phyloP scores from a whole-genome alignment of 2,329 filamentous ascomycete genomes.

The Cercospora sp. region DNA sequence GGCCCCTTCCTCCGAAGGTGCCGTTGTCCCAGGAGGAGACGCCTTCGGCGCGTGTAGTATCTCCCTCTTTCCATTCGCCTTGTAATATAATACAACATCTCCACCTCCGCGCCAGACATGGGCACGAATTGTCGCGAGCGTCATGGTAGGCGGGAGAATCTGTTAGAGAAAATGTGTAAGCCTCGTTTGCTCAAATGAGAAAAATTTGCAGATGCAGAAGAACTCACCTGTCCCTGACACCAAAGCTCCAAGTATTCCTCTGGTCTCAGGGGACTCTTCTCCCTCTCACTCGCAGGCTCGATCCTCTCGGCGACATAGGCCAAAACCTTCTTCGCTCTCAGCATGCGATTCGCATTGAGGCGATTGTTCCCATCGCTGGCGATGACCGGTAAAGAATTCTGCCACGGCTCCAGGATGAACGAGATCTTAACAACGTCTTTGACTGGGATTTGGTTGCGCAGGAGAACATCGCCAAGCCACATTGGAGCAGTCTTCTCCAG shows the following conservation, averaged over 20 bases:
- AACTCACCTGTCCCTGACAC: slow-evolving; percentile 82
- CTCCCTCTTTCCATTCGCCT: slow-evolving; percentile 80
- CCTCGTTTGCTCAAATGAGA: neutral
- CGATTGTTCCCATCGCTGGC: slow-evolving; percentile 80
- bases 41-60: slow-evolving; percentile 36
- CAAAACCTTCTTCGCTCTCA: slow-evolving; percentile 91
- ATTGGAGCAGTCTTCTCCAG: slow-evolving; percentile 84
- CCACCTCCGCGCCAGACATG: slow-evolving; percentile 95
- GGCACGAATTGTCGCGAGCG: slow-evolving; percentile 84
- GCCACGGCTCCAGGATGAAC: slow-evolving; percentile 82
- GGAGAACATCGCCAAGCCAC: slow-evolving; percentile 87
- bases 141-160: slow-evolving; percentile 78
- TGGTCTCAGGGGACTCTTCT: slow-evolving; percentile 62
- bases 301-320: slow-evolving; percentile 90
- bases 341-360: slow-evolving; percentile 94
- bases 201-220: too few relatives aligned
- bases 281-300: slow-evolving; percentile 59
- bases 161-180: slow-evolving; percentile 43
- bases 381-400: slow-evolving; percentile 70
- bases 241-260: slow-evolving; percentile 95
- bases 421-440: slow-evolving; percentile 98
- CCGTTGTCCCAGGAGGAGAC: neutral
- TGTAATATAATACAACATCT: slow-evolving; percentile 88
- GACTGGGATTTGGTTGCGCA: slow-evolving; percentile 74
- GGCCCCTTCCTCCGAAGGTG: neutral